Evolutionary conservation across 495 filamentous ascomycete genomes (phyloP), one percentile per base, ranked within the genome.

Genomic region (Patellaria atrata): DNA sequence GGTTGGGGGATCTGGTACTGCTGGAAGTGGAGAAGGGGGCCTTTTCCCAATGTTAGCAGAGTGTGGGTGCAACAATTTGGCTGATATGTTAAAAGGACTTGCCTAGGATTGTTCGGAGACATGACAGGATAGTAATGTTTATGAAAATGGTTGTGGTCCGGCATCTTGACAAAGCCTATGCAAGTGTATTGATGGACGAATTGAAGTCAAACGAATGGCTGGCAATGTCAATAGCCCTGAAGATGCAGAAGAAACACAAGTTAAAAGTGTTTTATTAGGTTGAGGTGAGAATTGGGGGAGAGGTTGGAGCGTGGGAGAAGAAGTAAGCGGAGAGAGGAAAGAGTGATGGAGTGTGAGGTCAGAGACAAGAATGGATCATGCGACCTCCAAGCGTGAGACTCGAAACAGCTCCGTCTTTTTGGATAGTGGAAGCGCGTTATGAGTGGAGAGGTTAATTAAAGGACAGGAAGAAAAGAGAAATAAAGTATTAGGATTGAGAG

Each of bases 121-220:
- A n/a, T n/a, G n/a, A 23, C 32, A 22, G 32, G 32, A 23, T 34
- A 34, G 19, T 34, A 34, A 22, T 34, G 15, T 7, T 34, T 20
- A n/a, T n/a, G n/a, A n/a, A n/a, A n/a, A 9, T 34, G 32, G 17
- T 22, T 20, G 30, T 9, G 18, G 13, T 4, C 18, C 17, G 32
- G 12, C 5, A n/a, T 13, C 11, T 34, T 23, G 5, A 22, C 32
- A n/a, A n/a, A n/a, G n/a, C n/a, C n/a, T n/a, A n/a, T n/a, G n/a
- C n/a, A n/a, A n/a, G n/a, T n/a, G n/a, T n/a, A n/a, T n/a, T n/a
- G n/a, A n/a, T 34, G 32, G 20, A 22, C 25, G 25, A 13, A 23
- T 23, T 10, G 32, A 20, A 34, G n/a, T n/a, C n/a, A n/a, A n/a
- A n/a, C n/a, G n/a, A n/a, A n/a, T 18, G 14, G 28, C 28, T n/a